phyloP scores from a whole-genome alignment of 2,329 filamentous ascomycete species.

The Aspergillus brunneoviolaceus region DNA sequence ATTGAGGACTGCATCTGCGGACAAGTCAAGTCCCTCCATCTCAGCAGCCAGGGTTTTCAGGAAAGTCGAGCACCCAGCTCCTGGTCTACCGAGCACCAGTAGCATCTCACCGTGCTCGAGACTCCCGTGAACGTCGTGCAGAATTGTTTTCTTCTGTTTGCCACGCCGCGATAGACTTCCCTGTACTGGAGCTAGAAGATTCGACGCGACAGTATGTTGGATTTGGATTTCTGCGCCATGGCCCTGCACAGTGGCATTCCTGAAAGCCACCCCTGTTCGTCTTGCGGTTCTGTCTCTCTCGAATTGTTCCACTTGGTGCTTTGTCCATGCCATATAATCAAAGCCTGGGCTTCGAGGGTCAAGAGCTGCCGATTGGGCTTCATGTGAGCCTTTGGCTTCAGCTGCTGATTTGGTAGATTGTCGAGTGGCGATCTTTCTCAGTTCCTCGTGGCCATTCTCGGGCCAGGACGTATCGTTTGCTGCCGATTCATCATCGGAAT shows the following conservation, averaged over 20 bases:
- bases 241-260: constrained; percentile 65
- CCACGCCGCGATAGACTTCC: constrained; percentile 49
- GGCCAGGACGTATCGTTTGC: background rate
- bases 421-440: background rate
- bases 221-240: constrained; percentile 66
- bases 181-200: constrained; percentile 58
- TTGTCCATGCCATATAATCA: constrained; percentile 54
- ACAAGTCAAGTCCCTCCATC: constrained; percentile 73
- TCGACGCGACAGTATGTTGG: constrained; percentile 64
- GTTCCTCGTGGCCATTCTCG: background rate
- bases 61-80: constrained; percentile 69
- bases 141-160: constrained; percentile 54
- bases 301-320: constrained; percentile 50
- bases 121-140: constrained; percentile 54
- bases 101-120: constrained; percentile 51
- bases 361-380: constrained; percentile 35
- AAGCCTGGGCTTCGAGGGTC: constrained; percentile 55
- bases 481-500: background rate
- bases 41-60: constrained; percentile 81
- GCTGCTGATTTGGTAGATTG: background rate
- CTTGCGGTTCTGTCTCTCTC: constrained; percentile 55
- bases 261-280: constrained; percentile 62
- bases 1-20: constrained; percentile 70
- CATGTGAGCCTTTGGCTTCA: background rate
- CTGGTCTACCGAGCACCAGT: constrained; percentile 42